These are phyloP conservation scores for Capronia epimyces DNA, from an alignment of 2,329 filamentous ascomycete genomes.

Conservation along the genomic window DNA sequence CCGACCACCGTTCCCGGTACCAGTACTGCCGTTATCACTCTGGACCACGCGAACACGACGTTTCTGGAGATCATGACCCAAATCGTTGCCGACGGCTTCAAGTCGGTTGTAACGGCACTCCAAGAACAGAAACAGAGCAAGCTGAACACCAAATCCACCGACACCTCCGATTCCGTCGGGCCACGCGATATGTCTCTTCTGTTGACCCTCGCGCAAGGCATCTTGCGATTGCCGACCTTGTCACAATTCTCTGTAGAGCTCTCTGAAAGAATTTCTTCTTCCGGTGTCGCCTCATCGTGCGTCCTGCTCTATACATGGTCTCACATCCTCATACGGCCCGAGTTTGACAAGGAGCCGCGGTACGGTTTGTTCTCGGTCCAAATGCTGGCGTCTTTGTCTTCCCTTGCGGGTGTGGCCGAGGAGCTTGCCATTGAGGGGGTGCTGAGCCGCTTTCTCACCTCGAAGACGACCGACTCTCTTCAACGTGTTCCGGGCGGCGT, in stretches of 20 bases:
- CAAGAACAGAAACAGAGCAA: conserved; percentile 60
- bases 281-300: conserved; percentile 70
- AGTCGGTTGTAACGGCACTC: conserved; percentile 70
- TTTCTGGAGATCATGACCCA: conserved; percentile 65
- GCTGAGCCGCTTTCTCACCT: conserved; percentile 70
- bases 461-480: conserved; percentile 72
- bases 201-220: conserved; percentile 80
- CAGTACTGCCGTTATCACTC: conserved; percentile 10
- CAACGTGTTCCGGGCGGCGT: conserved; percentile 58
- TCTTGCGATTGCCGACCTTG: conserved; percentile 70
- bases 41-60: conserved; percentile 33
- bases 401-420: conserved; percentile 74
- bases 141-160: conserved; percentile 3
- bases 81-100: conserved; percentile 76
- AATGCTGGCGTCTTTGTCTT: conserved; percentile 82
- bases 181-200: conserved; percentile 82
- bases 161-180: conserved; percentile 44
- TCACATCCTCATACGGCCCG: conserved; percentile 64
- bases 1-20: conserved; percentile 29
- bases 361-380: conserved; percentile 89
- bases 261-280: conserved; percentile 60
- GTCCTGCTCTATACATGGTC: conserved; percentile 90
- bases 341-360: conserved; percentile 65
- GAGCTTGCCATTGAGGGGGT: conserved; percentile 83
- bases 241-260: conserved; percentile 66